Conservation (phyloP, 495 filamentous ascomycete genomes). For the Hypomontagnella monticulosa region DNA sequence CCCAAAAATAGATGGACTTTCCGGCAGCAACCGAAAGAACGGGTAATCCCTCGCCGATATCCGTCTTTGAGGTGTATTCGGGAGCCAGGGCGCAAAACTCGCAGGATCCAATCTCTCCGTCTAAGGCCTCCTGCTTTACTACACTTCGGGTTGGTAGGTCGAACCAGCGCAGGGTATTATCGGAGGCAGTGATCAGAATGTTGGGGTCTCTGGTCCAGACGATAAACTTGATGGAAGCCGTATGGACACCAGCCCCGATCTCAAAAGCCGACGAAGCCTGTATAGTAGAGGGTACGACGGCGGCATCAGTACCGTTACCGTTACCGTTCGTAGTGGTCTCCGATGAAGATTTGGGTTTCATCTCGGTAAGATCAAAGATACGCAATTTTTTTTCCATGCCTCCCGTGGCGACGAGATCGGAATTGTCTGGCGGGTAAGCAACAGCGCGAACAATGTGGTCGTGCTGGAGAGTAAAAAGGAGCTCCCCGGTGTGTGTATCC, state of each 20-base stretch:
- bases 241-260: constrained; percentile 83
- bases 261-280: constrained; percentile 72
- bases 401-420: constrained; percentile 84
- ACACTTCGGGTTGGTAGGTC: constrained; percentile 79
- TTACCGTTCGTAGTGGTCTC: constrained; percentile 30
- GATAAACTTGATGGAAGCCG: constrained; percentile 90
- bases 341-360: constrained; percentile 42
- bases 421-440: constrained; percentile 84
- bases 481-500: constrained; percentile 95
- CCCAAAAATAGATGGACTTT: constrained; percentile 92
- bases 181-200: constrained; percentile 87
- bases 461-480: constrained; percentile 86
- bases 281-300: constrained; percentile 51
- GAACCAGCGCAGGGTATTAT: constrained; percentile 94
- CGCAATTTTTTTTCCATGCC: constrained; percentile 96
- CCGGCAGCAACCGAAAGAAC: constrained; percentile 78
- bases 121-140: constrained; percentile 75
- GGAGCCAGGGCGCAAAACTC: constrained; percentile 74
- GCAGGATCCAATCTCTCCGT: constrained; percentile 88
- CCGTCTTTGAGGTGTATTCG: constrained; percentile 50
- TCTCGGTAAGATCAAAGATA: constrained; percentile 83
- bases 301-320: constrained; percentile 25
- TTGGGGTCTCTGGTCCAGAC: constrained; percentile 91
- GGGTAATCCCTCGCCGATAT: constrained; percentile 63
- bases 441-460: constrained; percentile 94